phyloP scores from a whole-genome alignment of 352 stramenopile genomes.

The Globisporangium heterothallicum region DNA sequence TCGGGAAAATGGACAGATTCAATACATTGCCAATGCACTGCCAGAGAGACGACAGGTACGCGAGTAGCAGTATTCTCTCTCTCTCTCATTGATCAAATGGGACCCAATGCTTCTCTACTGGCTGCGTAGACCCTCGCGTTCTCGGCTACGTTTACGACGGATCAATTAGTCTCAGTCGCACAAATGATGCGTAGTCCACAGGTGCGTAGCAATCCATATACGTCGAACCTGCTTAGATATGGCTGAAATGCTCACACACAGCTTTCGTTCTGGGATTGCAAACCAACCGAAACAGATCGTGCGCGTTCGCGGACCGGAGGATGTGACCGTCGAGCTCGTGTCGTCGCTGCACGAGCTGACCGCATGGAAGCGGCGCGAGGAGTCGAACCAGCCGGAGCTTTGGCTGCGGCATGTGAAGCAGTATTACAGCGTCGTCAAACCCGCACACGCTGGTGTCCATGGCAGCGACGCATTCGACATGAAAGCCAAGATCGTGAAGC shows the following conservation, averaged over 20 bases:
- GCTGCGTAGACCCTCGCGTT: conserved; percentile 56
- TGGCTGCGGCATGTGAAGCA: conserved; percentile 69
- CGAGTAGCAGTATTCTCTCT: background rate
- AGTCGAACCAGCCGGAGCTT: conserved; percentile 39
- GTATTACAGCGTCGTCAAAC: conserved; percentile 52
- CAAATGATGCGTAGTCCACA: conserved; percentile 60
- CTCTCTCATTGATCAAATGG: background rate
- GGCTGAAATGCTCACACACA: no score
- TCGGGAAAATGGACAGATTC: no score
- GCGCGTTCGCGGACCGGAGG: conserved; percentile 42
- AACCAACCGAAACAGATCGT: conserved; percentile 71
- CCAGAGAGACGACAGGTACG: conserved; percentile 55
- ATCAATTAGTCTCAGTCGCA: conserved; percentile 47
- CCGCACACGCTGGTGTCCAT: background rate
- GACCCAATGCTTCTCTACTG: background rate
- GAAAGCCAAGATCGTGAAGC: conserved; percentile 46
- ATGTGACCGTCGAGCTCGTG: conserved; percentile 68
- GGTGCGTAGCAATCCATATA: conserved; percentile 22
- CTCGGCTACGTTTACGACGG: conserved; percentile 71
- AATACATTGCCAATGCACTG: conserved; percentile 46
- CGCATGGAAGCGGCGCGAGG: conserved; percentile 47
- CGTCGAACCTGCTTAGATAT: no score
- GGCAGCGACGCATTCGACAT: conserved; percentile 28
- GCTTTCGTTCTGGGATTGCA: no score
- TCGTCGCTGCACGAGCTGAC: conserved; percentile 27